These are phyloP conservation scores for Cichorium intybus DNA, from an alignment of 140 eudicot genomes.

Conservation along the genomic window DNA sequence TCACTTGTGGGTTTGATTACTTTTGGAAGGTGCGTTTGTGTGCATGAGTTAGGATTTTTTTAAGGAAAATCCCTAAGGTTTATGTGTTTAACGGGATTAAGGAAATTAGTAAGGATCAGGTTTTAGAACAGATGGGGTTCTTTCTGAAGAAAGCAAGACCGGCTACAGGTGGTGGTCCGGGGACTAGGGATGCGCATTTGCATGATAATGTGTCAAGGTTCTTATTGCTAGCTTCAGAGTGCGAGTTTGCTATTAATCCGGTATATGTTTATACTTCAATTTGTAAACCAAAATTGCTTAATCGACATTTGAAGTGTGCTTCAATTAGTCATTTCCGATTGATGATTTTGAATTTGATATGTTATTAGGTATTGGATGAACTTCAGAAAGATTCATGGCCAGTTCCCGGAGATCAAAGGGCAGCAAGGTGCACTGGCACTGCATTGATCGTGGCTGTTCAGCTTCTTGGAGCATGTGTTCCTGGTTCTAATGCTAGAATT, in stretches of 20 bases:
- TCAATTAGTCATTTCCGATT: too few relatives aligned
- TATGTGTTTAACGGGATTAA: constrained; percentile 83
- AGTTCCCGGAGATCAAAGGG: constrained; percentile 80
- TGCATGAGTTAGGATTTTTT: constrained; percentile 89
- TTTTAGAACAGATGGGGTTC: constrained; percentile 88
- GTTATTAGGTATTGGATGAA: constrained; percentile 11
- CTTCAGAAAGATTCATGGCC: constrained; percentile 87
- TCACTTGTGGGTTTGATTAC: constrained; percentile 86
- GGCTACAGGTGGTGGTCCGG: constrained; percentile 66
- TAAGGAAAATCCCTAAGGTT: constrained; percentile 59
- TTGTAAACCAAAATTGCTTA: neutral
- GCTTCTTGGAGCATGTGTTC: constrained; percentile 83
- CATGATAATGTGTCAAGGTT: constrained; percentile 78
- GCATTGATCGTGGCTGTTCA: constrained; percentile 87
- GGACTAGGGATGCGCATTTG: constrained; percentile 85
- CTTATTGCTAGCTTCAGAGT: constrained; percentile 86
- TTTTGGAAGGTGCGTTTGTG: constrained; percentile 82
- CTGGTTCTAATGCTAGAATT: constrained; percentile 88
- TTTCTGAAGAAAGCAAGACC: constrained; percentile 76
- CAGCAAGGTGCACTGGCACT: constrained; percentile 85
- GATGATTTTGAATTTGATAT: neutral
- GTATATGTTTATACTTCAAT: constrained; percentile 30
- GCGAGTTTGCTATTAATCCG: constrained; percentile 83
- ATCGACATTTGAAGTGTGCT: neutral
- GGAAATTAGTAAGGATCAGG: constrained; percentile 81